Evolutionary conservation across 495 filamentous ascomycete species (phyloP), one percentile per base, ranked within the genome.

Genomic region (Penicillium argentinense): DNA sequence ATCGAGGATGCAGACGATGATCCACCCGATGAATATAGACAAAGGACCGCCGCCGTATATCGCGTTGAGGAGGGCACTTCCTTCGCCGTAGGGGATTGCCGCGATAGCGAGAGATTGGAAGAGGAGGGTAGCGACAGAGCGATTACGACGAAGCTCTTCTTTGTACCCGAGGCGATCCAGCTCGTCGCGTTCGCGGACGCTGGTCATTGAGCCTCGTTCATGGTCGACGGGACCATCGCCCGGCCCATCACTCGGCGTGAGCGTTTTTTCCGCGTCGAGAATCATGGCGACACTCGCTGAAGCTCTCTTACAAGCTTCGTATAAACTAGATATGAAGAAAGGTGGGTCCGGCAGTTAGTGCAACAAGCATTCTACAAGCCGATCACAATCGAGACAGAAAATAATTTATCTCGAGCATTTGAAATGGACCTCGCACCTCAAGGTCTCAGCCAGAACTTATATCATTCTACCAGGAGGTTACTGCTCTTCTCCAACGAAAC

Each of bases 51-150:
- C 68, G 29, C 70, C 70, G 30, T 74, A 72, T 47, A 74, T 66
- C 33, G 69, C 64, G 23, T 56, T 65, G 34, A 75, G 61, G 0
- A 78, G 51, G 1, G 74, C 61, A 18, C 68, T 63, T 12, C 74
- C 73, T 48, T 75, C 73, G 11, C 72, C 73, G 36, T 67, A 77
- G 21, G 74, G 74, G 22, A 76, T 73, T 25, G 70, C 72, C 6
- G 66, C 66, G 9, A 73, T 71, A 25, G 68, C 64, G 7, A 73
- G 56, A 1, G 62, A 55, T 56, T 60, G 57, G 50, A 69, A 71
- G 22, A 71, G 54, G 0, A 72, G 63, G 0, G 67, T 72, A 39
- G 63, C 26, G 12, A 67, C 45, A 5, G 66, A 69, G 17, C 69
- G 60, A 16, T 72, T 74, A 14, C 70, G 67, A 5, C 45, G 59